These are phyloP conservation scores for Fusarium sp. DNA, from an alignment of 2,329 filamentous ascomycete species.

Conservation along the genomic window DNA sequence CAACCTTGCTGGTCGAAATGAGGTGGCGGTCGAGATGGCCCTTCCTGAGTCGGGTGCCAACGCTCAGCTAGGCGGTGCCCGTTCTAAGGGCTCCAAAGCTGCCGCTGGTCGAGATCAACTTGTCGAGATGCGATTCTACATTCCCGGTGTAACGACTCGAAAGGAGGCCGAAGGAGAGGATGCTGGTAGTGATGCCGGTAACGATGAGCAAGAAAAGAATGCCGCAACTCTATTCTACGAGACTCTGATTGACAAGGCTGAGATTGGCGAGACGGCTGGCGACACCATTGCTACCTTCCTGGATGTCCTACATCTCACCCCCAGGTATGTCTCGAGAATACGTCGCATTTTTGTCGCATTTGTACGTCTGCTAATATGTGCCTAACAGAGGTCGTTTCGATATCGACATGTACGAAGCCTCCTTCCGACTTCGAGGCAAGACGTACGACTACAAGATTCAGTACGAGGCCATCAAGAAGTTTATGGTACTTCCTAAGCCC, in stretches of 20 bases:
- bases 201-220: conserved; percentile 80
- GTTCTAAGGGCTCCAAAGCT: conserved; percentile 85
- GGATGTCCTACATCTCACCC: conserved; percentile 96
- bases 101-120: conserved; percentile 91
- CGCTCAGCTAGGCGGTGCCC: conserved; percentile 78
- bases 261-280: conserved; percentile 98
- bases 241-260: conserved; percentile 96
- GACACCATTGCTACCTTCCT: conserved; percentile 98
- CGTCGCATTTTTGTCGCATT: neutral
- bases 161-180: conserved; percentile 77
- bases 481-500: conserved; percentile 98
- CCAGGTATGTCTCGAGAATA: conserved; percentile 68
- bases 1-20: conserved; percentile 96
- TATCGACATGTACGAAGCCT: conserved; percentile 99
- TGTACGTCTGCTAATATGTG: conserved; percentile 12
- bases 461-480: conserved; percentile 98
- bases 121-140: conserved; percentile 99
- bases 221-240: conserved; percentile 98
- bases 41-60: conserved; percentile 81
- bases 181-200: conserved; percentile 68
- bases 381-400: conserved; percentile 90
- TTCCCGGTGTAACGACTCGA: conserved; percentile 88
- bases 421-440: conserved; percentile 96
- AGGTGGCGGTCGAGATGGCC: conserved; percentile 95
- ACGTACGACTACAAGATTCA: conserved; percentile 99